Base-by-base conservation (phyloP, 176 grass and related monocot species). In the Triticum urartu region DNA sequence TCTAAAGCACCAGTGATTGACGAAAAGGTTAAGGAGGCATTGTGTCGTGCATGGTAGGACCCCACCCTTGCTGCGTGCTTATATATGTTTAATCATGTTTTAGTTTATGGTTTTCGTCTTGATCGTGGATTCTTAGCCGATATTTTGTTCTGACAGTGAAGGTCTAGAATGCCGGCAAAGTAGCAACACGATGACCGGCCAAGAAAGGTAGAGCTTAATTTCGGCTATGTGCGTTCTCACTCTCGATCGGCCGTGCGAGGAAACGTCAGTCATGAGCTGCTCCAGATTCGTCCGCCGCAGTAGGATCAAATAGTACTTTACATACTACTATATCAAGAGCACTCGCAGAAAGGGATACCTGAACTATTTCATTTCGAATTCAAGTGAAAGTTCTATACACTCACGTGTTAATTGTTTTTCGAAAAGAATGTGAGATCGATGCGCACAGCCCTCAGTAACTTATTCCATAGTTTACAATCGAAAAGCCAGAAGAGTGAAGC, bases 121-220 rank as follows among this genome's bases (percentile, higher is more conserved):
- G 86, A 64, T 81, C 69, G 74, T 81, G 69, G 28, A 66, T 81
- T 76, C 69, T 4, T 18, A 56, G 69, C 68, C 14, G 32, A 75
- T 54, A 54, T 3, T 66, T 39, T n/a, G 4, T 24, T 80, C 65
- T 81, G 30, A 38, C 60, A 14, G 40, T 65, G n/a, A 81, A 15
- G 40, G 65, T 75, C 30, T 75, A 54, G 59, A 47, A 28, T 67
- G 59, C 75, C 79, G 79, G 60, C 30, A 45, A 64, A 56, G 79
- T 56, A 39, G 83, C 40, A 67, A 78, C 18, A 18, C 45, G 75
- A 67, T 73, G 69, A 38, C 42, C 3, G 21, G 47, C 47, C 47
- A 50, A 7, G 47, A 52, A 70, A 38, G 43, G 39, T 35, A 2
- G 5, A 15, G 48, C 48, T 48, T 14, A 43, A 75, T 26, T 75